Base-by-base conservation (phyloP, 352 stramenopile species). In the Phytopythium chamaehyphon region DNA sequence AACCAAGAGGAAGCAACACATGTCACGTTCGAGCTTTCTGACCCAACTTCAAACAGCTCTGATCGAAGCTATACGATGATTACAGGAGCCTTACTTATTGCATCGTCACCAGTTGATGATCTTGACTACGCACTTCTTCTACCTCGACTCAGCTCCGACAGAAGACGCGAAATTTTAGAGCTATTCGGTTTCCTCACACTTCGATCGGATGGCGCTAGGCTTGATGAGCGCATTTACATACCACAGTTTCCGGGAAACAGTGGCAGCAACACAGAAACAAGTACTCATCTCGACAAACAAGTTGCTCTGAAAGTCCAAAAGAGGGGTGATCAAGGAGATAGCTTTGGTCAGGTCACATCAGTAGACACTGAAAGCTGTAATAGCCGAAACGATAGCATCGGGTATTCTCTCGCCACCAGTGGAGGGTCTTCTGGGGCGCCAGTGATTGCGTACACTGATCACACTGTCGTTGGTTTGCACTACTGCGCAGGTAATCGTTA, bases 191-290 rank as follows among this genome's bases (percentile, higher is more conserved):
- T 75, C 23, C 55, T 86, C 2, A 57, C 73, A 7, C 53, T 83
- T 19, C 61, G 75, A 4, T 36, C 47, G 3, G 33, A 31, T 0
- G 38, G 35, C 12, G 59, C 57, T 15, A 35, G 28, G 3, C 28
- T 62, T 10, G 47, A 55, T 16, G 74, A 86, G 28, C 55, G 64
- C 31, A 71, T 83, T n/a, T 82, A 74, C 62, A 82, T 86, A n/a
- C 64, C 73, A 1, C 69, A 83, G 24, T 66, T 83, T 47, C 71
- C 74, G 3, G 54, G 47, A 4, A 68, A 71, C 1, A 21, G n/a
- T 19, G 9, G 10, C 3, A 15, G 18, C 10, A 19, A 18, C 1
- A 33, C 28, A 9, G 28, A 33, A 33, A 9, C 5, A 5, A 9
- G 28, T 9, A 4, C 10, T 10, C 16, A 26, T 31, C 64, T 44